Evolutionary conservation across 139 green algal species (phyloP).

Genomic region (Ettlia oleoabundans): DNA sequence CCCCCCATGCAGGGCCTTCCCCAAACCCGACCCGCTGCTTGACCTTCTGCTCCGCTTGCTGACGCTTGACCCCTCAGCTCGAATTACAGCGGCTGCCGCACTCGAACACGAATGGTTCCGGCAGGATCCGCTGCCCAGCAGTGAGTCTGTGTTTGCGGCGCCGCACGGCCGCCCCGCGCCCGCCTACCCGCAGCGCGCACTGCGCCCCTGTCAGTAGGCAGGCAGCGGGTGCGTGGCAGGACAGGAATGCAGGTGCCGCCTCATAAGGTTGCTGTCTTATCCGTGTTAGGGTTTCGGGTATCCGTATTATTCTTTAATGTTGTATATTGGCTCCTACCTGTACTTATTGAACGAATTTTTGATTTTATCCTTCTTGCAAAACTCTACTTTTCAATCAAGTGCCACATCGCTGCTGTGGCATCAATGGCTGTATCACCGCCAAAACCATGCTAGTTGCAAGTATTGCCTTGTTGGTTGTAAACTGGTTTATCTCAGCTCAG

Average conservation of each 20-base stretch:
- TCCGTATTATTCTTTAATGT: too few relatives aligned
- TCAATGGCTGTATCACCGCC: too few relatives aligned
- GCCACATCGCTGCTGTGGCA: too few relatives aligned
- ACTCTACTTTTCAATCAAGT: too few relatives aligned
- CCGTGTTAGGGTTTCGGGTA: too few relatives aligned
- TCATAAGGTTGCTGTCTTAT: neutral
- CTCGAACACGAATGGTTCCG: constrained; percentile 84
- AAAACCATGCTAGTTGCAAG: too few relatives aligned
- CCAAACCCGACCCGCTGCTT: constrained; percentile 22
- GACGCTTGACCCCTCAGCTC: constrained; percentile 54
- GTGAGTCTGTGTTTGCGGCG: constrained; percentile 10
- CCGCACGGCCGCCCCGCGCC: neutral
- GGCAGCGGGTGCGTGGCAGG: neutral
- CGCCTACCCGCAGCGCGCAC: constrained; percentile 23
- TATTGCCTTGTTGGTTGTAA: too few relatives aligned
- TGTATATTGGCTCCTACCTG: too few relatives aligned
- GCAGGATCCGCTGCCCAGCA: constrained; percentile 30
- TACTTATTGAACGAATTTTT: too few relatives aligned
- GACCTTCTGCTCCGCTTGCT: constrained; percentile 31
- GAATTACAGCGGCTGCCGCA: constrained; percentile 70
- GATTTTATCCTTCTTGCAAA: too few relatives aligned
- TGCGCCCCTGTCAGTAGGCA: constrained; percentile 7
- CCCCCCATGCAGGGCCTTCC: constrained; percentile 22
- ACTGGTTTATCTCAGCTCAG: too few relatives aligned
- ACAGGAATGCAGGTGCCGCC: neutral